Evolutionary conservation across 306 rosid genomes (phyloP).

Genomic region (Datisca glomerata): DNA sequence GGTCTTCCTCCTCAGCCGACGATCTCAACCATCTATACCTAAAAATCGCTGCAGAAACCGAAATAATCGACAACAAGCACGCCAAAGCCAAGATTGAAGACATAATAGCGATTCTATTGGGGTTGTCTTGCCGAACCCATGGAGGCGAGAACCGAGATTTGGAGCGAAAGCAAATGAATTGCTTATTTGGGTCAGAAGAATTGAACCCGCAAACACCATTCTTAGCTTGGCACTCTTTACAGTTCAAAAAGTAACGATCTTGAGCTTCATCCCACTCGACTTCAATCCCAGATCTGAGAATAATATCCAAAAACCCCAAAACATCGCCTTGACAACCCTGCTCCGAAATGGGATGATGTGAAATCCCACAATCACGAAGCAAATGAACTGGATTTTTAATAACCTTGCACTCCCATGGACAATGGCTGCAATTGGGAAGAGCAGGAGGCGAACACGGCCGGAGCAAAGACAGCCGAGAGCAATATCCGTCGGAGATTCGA

Average conservation of each 20-base stretch:
- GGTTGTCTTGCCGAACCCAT: conserved; percentile 32
- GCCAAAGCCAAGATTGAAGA: conserved; percentile 23
- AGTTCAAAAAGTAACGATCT: conserved; percentile 47
- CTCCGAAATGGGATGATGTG: conserved; percentile 22
- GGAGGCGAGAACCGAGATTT: conserved; percentile 25
- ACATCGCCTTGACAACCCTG: conserved; percentile 53
- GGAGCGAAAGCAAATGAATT: conserved; percentile 43
- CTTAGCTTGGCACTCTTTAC: conserved; percentile 31
- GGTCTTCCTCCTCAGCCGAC: conserved; percentile 42
- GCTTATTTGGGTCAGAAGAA: conserved; percentile 33
- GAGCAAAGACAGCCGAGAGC: conserved; percentile 54
- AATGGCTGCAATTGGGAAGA: conserved; percentile 49
- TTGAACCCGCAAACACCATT: conserved; percentile 71
- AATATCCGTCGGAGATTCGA: conserved; percentile 37
- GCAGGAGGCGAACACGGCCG: conserved; percentile 44
- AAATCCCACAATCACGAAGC: conserved; percentile 37
- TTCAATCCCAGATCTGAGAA: conserved; percentile 36
- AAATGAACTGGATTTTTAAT: conserved; percentile 41
- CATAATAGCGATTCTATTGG: conserved; percentile 22
- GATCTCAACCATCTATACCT: conserved; percentile 28
- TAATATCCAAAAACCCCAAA: conserved; percentile 34
- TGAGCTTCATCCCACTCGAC: conserved; percentile 63
- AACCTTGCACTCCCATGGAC: conserved; percentile 71
- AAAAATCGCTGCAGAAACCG: conserved; percentile 13
- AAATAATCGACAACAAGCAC: conserved; percentile 27